These are phyloP conservation scores for Amoebophrya sp. DNA, from an alignment of 169 alveolate species.

Conservation along the genomic window DNA sequence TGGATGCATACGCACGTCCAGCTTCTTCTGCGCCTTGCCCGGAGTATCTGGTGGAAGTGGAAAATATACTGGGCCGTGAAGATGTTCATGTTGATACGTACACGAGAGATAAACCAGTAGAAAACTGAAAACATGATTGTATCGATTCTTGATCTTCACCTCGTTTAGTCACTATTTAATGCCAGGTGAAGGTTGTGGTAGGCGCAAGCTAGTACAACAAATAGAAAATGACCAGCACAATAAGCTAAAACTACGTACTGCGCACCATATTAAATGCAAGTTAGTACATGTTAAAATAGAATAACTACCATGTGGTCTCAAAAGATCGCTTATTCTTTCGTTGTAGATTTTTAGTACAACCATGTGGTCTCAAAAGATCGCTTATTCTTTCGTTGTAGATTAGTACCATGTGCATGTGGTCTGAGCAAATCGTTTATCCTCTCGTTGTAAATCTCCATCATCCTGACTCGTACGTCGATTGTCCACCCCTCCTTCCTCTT, in stretches of 20 bases:
- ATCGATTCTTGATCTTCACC: too few species aligned
- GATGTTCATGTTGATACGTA: too few species aligned
- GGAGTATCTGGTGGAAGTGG: neutral
- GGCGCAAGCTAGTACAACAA: too few species aligned
- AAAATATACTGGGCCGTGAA: too few species aligned
- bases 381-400: neutral
- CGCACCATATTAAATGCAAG: neutral
- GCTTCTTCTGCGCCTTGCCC: conserved; percentile 31
- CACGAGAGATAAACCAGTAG: too few species aligned
- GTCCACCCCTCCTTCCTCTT: neutral
- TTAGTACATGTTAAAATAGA: neutral
- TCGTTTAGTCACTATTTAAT: too few species aligned
- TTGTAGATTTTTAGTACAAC: neutral
- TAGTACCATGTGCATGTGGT: neutral
- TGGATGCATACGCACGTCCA: conserved; percentile 47
- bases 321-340: neutral
- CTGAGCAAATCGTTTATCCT: conserved; percentile 21
- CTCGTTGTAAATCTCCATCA: conserved; percentile 49
- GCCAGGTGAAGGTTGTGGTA: too few species aligned
- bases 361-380: neutral
- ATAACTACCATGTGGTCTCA: neutral
- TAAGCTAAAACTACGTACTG: neutral
- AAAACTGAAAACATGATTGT: too few species aligned
- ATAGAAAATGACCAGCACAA: too few species aligned
- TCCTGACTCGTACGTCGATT: conserved; percentile 37